Conservation (phyloP, 164 flowering plant species). For the Aristolochia fimbriata region DNA sequence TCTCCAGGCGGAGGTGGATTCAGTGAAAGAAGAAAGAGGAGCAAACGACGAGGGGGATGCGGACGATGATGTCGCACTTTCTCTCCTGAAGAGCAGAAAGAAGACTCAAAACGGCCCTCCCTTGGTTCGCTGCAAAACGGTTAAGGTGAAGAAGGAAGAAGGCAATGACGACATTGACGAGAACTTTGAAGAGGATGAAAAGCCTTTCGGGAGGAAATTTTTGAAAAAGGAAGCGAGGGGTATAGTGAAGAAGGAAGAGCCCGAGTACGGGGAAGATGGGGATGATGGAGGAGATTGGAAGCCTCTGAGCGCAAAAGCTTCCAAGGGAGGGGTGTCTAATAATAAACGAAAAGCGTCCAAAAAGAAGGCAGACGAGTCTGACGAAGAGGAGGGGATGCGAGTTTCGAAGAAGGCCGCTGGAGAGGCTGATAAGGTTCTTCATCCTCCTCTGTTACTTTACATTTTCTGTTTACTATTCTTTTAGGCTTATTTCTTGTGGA, state of each 20-base stretch:
- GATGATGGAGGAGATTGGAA: neutral
- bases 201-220: neutral
- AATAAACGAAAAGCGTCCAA: slow-evolving; percentile 25
- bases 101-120: slow-evolving; percentile 18
- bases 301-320: no score
- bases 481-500: no score
- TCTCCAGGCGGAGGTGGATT: no score
- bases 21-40: no score
- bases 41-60: slow-evolving; percentile 7
- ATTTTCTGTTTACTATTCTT: neutral
- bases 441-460: neutral
- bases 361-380: slow-evolving; percentile 10
- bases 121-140: slow-evolving; percentile 11
- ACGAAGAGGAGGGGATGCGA: slow-evolving; percentile 6
- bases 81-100: slow-evolving; percentile 17
- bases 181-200: neutral
- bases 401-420: slow-evolving; percentile 8
- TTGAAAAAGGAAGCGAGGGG: neutral
- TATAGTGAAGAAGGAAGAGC: neutral
- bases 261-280: neutral
- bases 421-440: slow-evolving; percentile 20
- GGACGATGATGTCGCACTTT: slow-evolving; percentile 20
- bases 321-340: neutral
- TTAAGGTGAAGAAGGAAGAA: slow-evolving; percentile 33
- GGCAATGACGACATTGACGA: slow-evolving; percentile 11